Evolutionary conservation across 2,329 filamentous ascomycete genomes (phyloP).

Genomic region (Fusarium subtropicale): DNA sequence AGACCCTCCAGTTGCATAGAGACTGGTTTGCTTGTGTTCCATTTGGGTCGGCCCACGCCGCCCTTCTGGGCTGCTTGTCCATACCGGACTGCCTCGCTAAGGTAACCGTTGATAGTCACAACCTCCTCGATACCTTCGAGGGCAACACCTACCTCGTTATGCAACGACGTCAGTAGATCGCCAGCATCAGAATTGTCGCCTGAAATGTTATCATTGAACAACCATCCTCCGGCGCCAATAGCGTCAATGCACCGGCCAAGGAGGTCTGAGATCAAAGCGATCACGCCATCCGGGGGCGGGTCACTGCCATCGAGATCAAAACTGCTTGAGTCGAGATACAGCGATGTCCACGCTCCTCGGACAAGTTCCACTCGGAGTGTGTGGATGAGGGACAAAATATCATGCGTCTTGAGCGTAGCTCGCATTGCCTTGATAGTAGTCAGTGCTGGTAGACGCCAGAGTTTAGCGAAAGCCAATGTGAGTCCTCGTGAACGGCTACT

Average conservation of each 20-base stretch:
- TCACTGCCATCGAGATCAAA: constrained; percentile 57
- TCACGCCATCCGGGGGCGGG: constrained; percentile 72
- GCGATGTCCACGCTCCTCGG: constrained; percentile 79
- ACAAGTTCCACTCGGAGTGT: constrained; percentile 79
- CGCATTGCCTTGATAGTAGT: constrained; percentile 73
- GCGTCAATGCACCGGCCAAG: constrained; percentile 80
- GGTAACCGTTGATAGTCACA: constrained; percentile 70
- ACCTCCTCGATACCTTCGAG: constrained; percentile 79
- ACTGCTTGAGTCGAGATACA: constrained; percentile 71
- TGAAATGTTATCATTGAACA: constrained; percentile 69
- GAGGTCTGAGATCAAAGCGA: constrained; percentile 77
- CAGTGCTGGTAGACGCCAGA: constrained; percentile 72
- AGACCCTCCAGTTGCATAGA: constrained; percentile 56
- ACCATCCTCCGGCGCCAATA: constrained; percentile 79
- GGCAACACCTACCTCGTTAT: constrained; percentile 76
- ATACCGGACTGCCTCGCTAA: constrained; percentile 75
- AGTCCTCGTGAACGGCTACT: constrained; percentile 72
- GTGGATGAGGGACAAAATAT: constrained; percentile 77
- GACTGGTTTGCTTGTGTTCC: constrained; percentile 58
- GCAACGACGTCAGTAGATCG: constrained; percentile 73
- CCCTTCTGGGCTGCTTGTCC: constrained; percentile 56
- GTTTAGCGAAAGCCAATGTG: constrained; percentile 75
- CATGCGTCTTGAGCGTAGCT: constrained; percentile 71
- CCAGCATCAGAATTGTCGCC: constrained; percentile 66
- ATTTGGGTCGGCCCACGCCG: constrained; percentile 44